Conservation (phyloP, 2,329 filamentous ascomycete genomes). For the Paracamarosporium sp. region DNA sequence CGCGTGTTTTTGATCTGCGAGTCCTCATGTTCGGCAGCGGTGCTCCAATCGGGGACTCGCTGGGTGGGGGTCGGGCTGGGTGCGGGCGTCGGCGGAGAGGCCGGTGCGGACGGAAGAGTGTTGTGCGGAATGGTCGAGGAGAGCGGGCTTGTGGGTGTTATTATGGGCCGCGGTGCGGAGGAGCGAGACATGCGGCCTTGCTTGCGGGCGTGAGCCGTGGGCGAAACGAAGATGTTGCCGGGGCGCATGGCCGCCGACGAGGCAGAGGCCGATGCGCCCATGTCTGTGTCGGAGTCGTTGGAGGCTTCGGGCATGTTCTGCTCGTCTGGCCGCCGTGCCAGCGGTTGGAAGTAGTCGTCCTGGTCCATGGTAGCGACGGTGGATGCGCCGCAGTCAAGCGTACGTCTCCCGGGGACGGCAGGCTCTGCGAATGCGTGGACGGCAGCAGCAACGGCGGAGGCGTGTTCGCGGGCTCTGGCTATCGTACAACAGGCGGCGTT, state of each 20-base stretch:
- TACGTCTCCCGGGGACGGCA: slow-evolving; percentile 11
- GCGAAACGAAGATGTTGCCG: slow-evolving; percentile 42
- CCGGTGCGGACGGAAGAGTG: slow-evolving; percentile 69
- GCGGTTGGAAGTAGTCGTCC: slow-evolving; percentile 39
- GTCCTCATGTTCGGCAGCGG: slow-evolving; percentile 80
- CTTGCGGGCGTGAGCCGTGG: slow-evolving; percentile 43
- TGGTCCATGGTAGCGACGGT: slow-evolving; percentile 31
- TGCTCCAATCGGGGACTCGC: slow-evolving; percentile 75
- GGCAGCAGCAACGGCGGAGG: background rate
- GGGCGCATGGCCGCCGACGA: slow-evolving; percentile 38
- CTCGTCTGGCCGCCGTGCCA: slow-evolving; percentile 23
- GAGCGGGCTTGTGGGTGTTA: slow-evolving; percentile 59
- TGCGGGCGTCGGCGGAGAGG: slow-evolving; percentile 71
- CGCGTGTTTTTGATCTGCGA: slow-evolving; percentile 80
- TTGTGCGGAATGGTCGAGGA: slow-evolving; percentile 62
- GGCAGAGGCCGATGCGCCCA: slow-evolving; percentile 41
- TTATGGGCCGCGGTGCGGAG: slow-evolving; percentile 53
- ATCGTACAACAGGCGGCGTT: background rate
- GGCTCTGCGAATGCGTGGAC: slow-evolving; percentile 5
- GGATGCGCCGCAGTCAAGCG: too few species aligned
- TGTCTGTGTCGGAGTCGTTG: slow-evolving; percentile 44
- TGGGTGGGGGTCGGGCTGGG: slow-evolving; percentile 70
- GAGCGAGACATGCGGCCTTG: slow-evolving; percentile 50
- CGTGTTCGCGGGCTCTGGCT: background rate
- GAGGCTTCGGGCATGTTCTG: slow-evolving; percentile 25